Conservation (phyloP, 768 basidiomycete genomes). For the Leucocoprinus sp. region DNA sequence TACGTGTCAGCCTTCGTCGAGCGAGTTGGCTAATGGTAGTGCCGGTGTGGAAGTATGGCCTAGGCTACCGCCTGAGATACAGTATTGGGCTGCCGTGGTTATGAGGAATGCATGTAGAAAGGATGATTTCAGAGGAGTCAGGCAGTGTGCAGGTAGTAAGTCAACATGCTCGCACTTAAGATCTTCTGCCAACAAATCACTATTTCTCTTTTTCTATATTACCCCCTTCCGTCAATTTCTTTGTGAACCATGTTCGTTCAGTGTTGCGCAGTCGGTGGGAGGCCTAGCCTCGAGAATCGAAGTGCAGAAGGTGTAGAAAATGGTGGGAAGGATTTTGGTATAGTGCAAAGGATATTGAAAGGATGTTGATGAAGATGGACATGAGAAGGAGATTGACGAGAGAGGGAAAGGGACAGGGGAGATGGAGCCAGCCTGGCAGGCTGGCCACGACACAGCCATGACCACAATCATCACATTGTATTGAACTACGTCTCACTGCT, state of each 20-base stretch:
- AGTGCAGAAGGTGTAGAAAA: slow-evolving; percentile 94
- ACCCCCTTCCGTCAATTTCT: no score
- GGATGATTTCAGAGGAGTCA: slow-evolving; percentile 84
- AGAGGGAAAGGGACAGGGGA: neutral
- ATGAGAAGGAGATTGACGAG: slow-evolving; percentile 12
- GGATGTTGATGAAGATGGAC: slow-evolving; percentile 38
- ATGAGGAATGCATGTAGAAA: slow-evolving; percentile 99
- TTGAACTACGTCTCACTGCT: no score
- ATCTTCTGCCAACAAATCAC: neutral
- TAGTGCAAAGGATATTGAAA: no score
- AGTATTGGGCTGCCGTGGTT: slow-evolving; percentile 99
- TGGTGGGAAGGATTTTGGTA: slow-evolving; percentile 98
- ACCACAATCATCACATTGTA: no score
- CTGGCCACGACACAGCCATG: neutral
- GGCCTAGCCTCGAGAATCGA: slow-evolving; percentile 84
- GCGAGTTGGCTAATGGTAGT: slow-evolving; percentile 27
- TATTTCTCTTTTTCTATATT: neutral
- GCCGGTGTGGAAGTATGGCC: slow-evolving; percentile 22
- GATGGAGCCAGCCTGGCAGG: slow-evolving; percentile 7
- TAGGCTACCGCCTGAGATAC: slow-evolving; percentile 79
- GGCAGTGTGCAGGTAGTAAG: slow-evolving; percentile 96
- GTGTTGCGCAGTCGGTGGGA: slow-evolving; percentile 98
- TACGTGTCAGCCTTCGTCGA: slow-evolving; percentile 86
- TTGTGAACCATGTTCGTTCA: slow-evolving; percentile 19
- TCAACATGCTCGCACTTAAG: slow-evolving; percentile 10